phyloP scores from a whole-genome alignment of 768 basidiomycete genomes.

The Gymnopilus dilepis region DNA sequence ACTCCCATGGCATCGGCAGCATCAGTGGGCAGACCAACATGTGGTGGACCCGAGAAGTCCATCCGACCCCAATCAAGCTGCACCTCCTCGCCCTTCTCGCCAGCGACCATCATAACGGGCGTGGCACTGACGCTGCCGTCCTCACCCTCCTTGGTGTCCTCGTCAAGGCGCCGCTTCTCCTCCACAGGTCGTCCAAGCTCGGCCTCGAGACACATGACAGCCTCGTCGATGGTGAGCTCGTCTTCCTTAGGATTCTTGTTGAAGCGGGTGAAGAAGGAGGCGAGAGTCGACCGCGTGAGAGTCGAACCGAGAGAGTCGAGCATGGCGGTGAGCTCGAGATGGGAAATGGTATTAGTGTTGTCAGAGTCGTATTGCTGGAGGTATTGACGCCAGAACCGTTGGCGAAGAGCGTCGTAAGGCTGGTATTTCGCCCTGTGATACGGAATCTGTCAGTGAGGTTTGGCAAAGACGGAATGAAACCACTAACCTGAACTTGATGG shows the following conservation, averaged over 20 bases:
- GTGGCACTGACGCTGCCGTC: conserved; percentile 53
- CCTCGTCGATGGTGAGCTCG: conserved; percentile 79
- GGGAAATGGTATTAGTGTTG: conserved; percentile 74
- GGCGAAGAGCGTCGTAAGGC: conserved; percentile 90
- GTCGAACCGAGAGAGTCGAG: conserved; percentile 97
- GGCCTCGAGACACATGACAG: conserved; percentile 83
- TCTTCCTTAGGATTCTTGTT: conserved; percentile 68
- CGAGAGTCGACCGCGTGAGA: conserved; percentile 76
- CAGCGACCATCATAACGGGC: conserved; percentile 49
- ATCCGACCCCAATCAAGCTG: conserved; percentile 44
- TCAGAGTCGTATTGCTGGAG: conserved; percentile 91
- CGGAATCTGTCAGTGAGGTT: neutral
- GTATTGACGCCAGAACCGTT: conserved; percentile 90
- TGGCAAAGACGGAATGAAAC: neutral
- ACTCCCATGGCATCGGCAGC: conserved; percentile 18
- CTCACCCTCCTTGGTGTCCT: conserved; percentile 49
- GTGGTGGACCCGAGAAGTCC: conserved; percentile 65
- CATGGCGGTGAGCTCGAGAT: conserved; percentile 91
- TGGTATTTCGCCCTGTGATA: conserved; percentile 84
- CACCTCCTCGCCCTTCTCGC: conserved; percentile 45
- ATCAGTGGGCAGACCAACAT: conserved; percentile 22
- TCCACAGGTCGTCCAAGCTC: conserved; percentile 76
- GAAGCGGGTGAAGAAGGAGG: conserved; percentile 78
- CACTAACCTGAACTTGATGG: conserved; percentile 66
- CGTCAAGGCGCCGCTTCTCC: conserved; percentile 72